These are phyloP conservation scores for Psophocarpus tetragonolobus DNA, from an alignment of 306 rosid species.

Conservation along the genomic window DNA sequence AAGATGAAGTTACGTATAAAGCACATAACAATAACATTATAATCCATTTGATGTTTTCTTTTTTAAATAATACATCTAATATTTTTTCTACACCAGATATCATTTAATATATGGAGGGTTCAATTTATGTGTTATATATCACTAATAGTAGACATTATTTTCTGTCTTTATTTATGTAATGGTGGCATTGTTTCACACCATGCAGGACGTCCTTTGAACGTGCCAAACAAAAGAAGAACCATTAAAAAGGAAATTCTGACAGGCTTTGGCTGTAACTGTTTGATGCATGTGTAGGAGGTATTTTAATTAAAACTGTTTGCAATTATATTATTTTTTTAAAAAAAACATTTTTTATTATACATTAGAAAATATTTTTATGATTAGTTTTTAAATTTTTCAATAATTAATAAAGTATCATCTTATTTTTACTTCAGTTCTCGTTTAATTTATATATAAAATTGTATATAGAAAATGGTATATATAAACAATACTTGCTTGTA, in stretches of 20 bases:
- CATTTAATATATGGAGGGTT: not conserved
- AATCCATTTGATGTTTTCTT: not conserved
- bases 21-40: too few relatives aligned
- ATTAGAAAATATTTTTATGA: too few relatives aligned
- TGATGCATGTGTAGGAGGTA: conserved; percentile 31
- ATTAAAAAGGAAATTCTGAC: conserved; percentile 8
- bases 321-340: too few relatives aligned
- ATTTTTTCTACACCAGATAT: not conserved
- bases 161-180: not conserved
- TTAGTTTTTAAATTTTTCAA: too few relatives aligned
- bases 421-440: too few relatives aligned
- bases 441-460: too few relatives aligned
- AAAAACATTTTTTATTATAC: too few relatives aligned
- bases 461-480: too few relatives aligned
- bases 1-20: too few relatives aligned
- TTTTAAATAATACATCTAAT: not conserved
- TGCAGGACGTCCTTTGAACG: conserved; percentile 47
- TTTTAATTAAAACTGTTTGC: not conserved
- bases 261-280: not conserved
- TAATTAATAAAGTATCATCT: too few relatives aligned
- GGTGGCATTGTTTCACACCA: conserved; percentile 1
- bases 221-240: not conserved
- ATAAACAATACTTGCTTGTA: too few relatives aligned
- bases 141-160: not conserved
- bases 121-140: conserved; percentile 1